phyloP scores from a whole-genome alignment of 2,329 filamentous ascomycete species.

The Venturia oleaginea region DNA sequence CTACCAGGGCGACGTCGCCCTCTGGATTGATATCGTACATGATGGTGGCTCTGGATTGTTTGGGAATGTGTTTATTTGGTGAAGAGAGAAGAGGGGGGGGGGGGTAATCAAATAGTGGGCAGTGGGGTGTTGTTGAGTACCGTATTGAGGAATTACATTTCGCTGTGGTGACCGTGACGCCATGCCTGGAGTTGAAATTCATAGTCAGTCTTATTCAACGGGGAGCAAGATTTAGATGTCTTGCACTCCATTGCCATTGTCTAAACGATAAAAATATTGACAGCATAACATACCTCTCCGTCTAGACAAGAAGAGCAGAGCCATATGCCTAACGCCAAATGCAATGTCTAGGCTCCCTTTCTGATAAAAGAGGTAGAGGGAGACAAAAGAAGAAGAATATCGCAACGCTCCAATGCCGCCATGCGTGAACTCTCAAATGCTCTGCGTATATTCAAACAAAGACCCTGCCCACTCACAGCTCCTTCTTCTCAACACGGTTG shows the following conservation, averaged over 20 bases:
- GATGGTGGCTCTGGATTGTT: too few species aligned
- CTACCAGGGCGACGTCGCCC: too few species aligned
- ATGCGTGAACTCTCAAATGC: not conserved
- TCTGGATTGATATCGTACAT: too few species aligned
- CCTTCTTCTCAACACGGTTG: constrained; percentile 3
- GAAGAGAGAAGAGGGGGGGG: too few species aligned
- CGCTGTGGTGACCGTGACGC: too few species aligned
- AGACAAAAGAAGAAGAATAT: not conserved
- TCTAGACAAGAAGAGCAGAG: not conserved
- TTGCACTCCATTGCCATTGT: not conserved
- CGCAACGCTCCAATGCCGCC: not conserved
- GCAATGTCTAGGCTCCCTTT: not conserved
- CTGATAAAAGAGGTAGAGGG: not conserved
- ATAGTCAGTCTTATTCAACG: not conserved
- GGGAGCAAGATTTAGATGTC: not conserved
- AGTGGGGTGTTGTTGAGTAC: too few species aligned
- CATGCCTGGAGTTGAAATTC: too few species aligned
- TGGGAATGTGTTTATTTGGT: too few species aligned
- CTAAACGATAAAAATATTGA: not conserved
- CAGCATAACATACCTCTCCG: not conserved
- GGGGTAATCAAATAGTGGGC: too few species aligned
- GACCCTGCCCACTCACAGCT: not conserved
- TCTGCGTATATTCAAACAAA: not conserved
- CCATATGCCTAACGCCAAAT: not conserved
- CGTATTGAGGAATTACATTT: too few species aligned